A percentile compares a stretch with the other conserved stretches of the same genome.
These are phyloP conservation scores for Colletotrichum somersetense DNA, from an alignment of 2,329 filamentous ascomycete species.

Conservation along the genomic window DNA sequence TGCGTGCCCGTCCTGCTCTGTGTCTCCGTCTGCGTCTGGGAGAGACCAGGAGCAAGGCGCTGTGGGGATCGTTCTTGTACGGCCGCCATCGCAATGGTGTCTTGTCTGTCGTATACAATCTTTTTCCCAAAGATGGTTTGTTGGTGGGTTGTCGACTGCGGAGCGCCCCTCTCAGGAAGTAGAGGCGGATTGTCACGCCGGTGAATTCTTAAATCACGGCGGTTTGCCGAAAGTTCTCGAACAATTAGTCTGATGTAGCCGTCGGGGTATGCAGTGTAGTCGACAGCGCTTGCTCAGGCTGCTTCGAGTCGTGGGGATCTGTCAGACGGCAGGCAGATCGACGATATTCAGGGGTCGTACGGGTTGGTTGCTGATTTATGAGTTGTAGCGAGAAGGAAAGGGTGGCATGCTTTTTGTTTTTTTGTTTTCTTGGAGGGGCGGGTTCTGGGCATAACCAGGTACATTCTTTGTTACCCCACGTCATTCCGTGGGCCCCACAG, in stretches of 20 bases:
- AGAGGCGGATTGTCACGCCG: neutral
- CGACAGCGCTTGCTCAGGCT: neutral
- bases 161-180: neutral
- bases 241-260: neutral
- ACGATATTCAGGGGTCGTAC: slow-evolving; percentile 31
- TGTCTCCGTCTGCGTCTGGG: slow-evolving; percentile 52
- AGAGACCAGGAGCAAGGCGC: slow-evolving; percentile 48
- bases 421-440: slow-evolving; percentile 14
- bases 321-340: slow-evolving; percentile 18
- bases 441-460: slow-evolving; percentile 10
- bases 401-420: slow-evolving; percentile 35
- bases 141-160: slow-evolving; percentile 31
- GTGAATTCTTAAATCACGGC: neutral
- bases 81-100: slow-evolving; percentile 46
- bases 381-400: slow-evolving; percentile 12
- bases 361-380: slow-evolving; percentile 19
- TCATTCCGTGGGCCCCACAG: slow-evolving; percentile 26
- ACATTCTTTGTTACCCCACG: slow-evolving; percentile 32
- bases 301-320: slow-evolving; percentile 20
- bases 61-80: slow-evolving; percentile 47
- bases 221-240: slow-evolving; percentile 30
- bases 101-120: slow-evolving; percentile 45
- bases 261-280: neutral
- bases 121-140: neutral
- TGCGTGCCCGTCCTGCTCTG: slow-evolving; percentile 48